phyloP scores from a whole-genome alignment of 257 asterid species.

The Rauvolfia tetraphylla region DNA sequence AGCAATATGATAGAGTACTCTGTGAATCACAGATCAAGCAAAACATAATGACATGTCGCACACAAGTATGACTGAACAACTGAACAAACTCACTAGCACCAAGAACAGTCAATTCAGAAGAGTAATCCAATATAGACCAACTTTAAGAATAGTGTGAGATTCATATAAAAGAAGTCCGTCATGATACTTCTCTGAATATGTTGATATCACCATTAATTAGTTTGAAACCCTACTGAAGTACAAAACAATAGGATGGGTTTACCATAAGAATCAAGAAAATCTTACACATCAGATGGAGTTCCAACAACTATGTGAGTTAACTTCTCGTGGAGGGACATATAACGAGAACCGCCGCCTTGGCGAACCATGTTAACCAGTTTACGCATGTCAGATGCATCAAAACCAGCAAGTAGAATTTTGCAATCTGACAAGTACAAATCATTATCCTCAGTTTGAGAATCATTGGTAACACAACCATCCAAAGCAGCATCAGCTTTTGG shows the following conservation, averaged over 20 bases:
- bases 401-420: slow-evolving; percentile 81
- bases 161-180: background rate
- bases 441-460: slow-evolving; percentile 79
- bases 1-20: background rate
- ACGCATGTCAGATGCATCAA: slow-evolving; percentile 74
- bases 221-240: background rate
- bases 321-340: slow-evolving; percentile 69
- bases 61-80: background rate
- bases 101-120: background rate
- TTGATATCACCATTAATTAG: background rate
- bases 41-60: background rate
- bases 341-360: slow-evolving; percentile 96
- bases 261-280: slow-evolving; percentile 2
- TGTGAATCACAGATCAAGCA: background rate
- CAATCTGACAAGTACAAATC: slow-evolving; percentile 88
- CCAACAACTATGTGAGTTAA: slow-evolving; percentile 90
- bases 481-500: slow-evolving; percentile 33
- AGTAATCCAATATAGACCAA: background rate
- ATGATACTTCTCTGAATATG: background rate
- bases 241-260: background rate
- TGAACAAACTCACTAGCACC: background rate
- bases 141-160: background rate
- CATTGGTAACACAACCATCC: slow-evolving; percentile 62
- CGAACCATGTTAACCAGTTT: slow-evolving; percentile 86
- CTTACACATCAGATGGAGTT: slow-evolving; percentile 81